phyloP scores from a whole-genome alignment of 441 rosid genomes.

The Adansonia rubrostipa region DNA sequence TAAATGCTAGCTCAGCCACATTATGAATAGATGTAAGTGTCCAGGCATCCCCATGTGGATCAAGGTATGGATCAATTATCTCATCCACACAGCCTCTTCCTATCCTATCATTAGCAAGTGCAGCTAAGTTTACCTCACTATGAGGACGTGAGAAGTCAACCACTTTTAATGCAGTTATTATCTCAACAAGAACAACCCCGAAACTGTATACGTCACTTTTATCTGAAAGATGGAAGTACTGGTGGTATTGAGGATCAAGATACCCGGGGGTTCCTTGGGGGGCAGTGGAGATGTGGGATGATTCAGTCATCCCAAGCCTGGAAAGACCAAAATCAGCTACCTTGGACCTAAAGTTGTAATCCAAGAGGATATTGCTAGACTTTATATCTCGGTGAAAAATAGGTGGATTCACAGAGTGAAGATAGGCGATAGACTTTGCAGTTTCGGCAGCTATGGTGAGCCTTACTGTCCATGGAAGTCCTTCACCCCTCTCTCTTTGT shows the following conservation, averaged over 20 bases:
- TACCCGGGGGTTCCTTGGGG: slow-evolving; percentile 99
- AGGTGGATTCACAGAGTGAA: slow-evolving; percentile 89
- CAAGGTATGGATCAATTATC: slow-evolving; percentile 71
- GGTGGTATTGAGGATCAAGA: slow-evolving; percentile 94
- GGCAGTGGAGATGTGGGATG: slow-evolving; percentile 86
- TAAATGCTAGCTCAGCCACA: slow-evolving; percentile 86
- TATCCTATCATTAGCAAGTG: slow-evolving; percentile 80
- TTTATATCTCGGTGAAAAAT: slow-evolving; percentile 89
- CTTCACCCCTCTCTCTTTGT: slow-evolving; percentile 65
- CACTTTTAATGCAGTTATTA: slow-evolving; percentile 77
- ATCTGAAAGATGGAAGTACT: slow-evolving; percentile 87
- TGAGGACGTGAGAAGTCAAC: slow-evolving; percentile 79
- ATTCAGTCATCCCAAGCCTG: slow-evolving; percentile 78
- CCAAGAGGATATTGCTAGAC: slow-evolving; percentile 88
- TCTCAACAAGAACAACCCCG: slow-evolving; percentile 87
- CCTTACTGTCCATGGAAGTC: slow-evolving; percentile 75
- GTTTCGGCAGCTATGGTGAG: slow-evolving; percentile 82
- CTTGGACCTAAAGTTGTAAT: slow-evolving; percentile 64
- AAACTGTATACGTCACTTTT: slow-evolving; percentile 97
- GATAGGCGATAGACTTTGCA: slow-evolving; percentile 82
- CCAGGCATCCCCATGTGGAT: slow-evolving; percentile 67
- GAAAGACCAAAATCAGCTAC: slow-evolving; percentile 97
- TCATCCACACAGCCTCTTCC: slow-evolving; percentile 76
- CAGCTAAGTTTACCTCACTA: slow-evolving; percentile 81
- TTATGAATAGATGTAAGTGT: slow-evolving; percentile 67